Conservation (phyloP, 2,329 filamentous ascomycete species). For the Tolypocladium tropicale region DNA sequence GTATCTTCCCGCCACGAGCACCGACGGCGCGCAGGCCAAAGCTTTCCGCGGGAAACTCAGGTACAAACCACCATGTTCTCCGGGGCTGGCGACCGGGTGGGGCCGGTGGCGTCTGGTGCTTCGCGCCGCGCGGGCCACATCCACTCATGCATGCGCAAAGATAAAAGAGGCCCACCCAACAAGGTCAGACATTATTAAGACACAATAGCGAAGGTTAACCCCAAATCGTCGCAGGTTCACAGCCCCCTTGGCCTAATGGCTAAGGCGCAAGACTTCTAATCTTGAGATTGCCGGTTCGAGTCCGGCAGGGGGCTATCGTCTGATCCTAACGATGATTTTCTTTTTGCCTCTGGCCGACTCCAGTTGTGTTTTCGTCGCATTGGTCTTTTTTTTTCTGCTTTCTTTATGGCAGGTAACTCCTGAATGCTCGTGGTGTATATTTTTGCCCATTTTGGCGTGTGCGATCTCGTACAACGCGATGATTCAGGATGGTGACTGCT, state of each 20-base stretch:
- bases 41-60: background rate
- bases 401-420: background rate
- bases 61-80: background rate
- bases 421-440: no score
- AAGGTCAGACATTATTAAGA: background rate
- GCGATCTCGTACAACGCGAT: no score
- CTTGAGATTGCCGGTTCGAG: constrained; percentile 6
- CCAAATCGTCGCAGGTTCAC: background rate
- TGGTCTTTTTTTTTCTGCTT: background rate
- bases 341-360: background rate
- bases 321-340: background rate
- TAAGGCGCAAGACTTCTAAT: constrained; percentile 6
- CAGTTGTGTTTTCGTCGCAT: no score
- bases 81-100: background rate
- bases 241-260: constrained; percentile 5
- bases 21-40: background rate
- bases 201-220: background rate
- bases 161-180: background rate
- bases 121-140: background rate
- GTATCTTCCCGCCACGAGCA: constrained; percentile 1
- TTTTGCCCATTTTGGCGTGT: background rate
- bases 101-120: background rate
- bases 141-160: background rate
- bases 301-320: constrained; percentile 3
- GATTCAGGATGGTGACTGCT: no score